Evolutionary conservation across 2,329 filamentous ascomycete genomes (phyloP).

Genomic region (Fonsecaea nubica): DNA sequence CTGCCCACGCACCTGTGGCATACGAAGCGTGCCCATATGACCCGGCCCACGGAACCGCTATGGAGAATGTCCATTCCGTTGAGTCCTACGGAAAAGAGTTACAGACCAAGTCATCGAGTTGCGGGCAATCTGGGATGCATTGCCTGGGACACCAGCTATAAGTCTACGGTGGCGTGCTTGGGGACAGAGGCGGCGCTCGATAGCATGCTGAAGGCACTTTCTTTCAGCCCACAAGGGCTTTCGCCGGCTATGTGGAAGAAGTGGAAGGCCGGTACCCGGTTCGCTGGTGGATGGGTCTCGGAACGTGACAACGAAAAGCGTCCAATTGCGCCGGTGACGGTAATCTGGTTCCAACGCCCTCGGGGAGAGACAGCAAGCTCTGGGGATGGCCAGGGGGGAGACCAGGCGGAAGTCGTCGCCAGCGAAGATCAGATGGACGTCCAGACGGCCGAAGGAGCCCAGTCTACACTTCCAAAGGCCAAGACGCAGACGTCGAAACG

Average conservation of each 20-base stretch:
- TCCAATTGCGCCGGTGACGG: constrained; percentile 73
- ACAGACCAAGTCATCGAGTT: constrained; percentile 83
- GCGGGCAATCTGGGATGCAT: constrained; percentile 76
- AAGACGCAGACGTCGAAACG: constrained; percentile 21
- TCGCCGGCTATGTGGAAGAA: constrained; percentile 70
- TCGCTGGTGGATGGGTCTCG: constrained; percentile 64
- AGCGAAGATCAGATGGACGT: constrained; percentile 46
- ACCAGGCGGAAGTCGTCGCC: constrained; percentile 2
- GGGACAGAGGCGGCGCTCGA: constrained; percentile 70
- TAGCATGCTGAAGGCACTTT: constrained; percentile 69
- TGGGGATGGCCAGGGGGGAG: not conserved
- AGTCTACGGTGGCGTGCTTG: constrained; percentile 81
- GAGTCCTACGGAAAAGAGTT: constrained; percentile 87
- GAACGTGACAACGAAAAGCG: constrained; percentile 60
- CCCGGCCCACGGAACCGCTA: constrained; percentile 74
- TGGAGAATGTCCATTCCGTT: constrained; percentile 90
- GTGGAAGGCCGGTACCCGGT: constrained; percentile 71
- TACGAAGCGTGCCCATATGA: constrained; percentile 90
- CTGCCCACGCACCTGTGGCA: constrained; percentile 94
- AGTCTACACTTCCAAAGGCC: not conserved
- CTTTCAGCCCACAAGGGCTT: constrained; percentile 64
- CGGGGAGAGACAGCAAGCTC: constrained; percentile 39
- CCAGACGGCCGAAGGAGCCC: constrained; percentile 31
- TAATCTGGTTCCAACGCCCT: constrained; percentile 66
- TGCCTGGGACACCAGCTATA: constrained; percentile 93